Evolutionary conservation across 495 filamentous ascomycete species (phyloP), one percentile per base, ranked within the genome.

Genomic region (Rostrohypoxylon terebratum): DNA sequence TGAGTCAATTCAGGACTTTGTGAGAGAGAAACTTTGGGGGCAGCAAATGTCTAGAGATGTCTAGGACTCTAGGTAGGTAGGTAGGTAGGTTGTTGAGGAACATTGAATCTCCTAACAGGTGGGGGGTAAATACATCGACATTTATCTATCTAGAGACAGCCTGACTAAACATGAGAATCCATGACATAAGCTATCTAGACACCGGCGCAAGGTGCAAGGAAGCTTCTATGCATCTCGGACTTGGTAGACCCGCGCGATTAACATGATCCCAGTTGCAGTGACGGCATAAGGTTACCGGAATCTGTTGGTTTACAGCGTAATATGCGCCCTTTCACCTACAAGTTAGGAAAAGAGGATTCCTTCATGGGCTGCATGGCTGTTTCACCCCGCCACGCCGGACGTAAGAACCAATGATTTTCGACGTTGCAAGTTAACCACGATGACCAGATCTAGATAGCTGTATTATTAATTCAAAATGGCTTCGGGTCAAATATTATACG

Each of bases 21-120:
- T 13, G 9, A 44, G 23, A 67, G 36, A 54, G 34, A 42, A 74
- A 74, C 59, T 40, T 23, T 40, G 11, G 48, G 47, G 58, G 28
- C 28, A 28, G 28, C 28, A 28, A 28, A 44, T 48, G 36, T 42
- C 47, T 33, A 42, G 47, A 45, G 1, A 53, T 25, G 48, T 13
- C 16, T 20, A 48, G 31, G 38, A 42, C 28, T 28, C 3, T 5
- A 42, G 38, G 38, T 42, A 38, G 11, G 34, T 38, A 28, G 34
- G 34, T 38, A 8, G 11, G 11, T 9, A 38, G 34, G 34, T 38
- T 10, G 38, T 14, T n/a, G 38, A 42, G 14, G 38, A n/a, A n/a
- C n/a, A n/a, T n/a, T n/a, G n/a, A n/a, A 42, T 14, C 9, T n/a
- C 9, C 11, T 50, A 13, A 18, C 51, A 34, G 16, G 23, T 55